A percentile compares a stretch with the other conserved stretches of the same genome.
These are phyloP conservation scores for Neostapfia colusana DNA, from an alignment of 176 grass and related monocot species.

Conservation along the genomic window DNA sequence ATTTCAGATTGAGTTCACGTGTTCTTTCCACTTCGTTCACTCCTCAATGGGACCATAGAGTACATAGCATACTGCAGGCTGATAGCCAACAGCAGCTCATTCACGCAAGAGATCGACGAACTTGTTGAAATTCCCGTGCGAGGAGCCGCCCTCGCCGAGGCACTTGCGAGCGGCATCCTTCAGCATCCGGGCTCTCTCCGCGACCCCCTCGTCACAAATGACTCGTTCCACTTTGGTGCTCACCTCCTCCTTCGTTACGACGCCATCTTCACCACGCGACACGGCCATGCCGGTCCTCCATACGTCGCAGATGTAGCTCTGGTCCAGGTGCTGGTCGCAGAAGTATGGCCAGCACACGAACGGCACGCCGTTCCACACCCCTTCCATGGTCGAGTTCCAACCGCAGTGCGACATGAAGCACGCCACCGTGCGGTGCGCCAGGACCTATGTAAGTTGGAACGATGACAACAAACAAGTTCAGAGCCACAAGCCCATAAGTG, in stretches of 20 bases:
- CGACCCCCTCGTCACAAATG: constrained; percentile 30
- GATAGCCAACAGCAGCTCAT: background rate
- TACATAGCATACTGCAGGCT: too few species aligned
- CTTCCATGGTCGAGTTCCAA: constrained; percentile 44
- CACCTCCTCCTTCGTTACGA: constrained; percentile 48
- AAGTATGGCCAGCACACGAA: constrained; percentile 77
- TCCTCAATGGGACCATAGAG: too few species aligned
- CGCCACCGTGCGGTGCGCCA: background rate
- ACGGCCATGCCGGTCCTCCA: constrained; percentile 52
- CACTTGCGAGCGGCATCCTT: constrained; percentile 28
- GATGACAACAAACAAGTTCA: too few species aligned
- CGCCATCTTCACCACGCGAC: constrained; percentile 5
- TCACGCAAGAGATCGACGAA: background rate
- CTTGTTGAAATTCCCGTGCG: background rate
- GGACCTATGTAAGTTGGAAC: background rate
- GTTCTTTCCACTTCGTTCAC: too few species aligned
- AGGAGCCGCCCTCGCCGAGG: constrained; percentile 29
- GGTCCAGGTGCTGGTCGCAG: constrained; percentile 53
- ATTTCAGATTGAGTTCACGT: too few species aligned
- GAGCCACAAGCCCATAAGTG: too few species aligned
- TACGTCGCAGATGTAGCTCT: constrained; percentile 55
- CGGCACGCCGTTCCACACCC: constrained; percentile 44
- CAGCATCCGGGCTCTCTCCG: constrained; percentile 14
- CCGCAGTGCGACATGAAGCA: background rate
- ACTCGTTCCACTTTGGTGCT: constrained; percentile 33